A percentile compares a stretch with the other conserved stretches of the same genome.
These are phyloP conservation scores for Pseudoturritis turrita DNA, from an alignment of 345 rosid genomes.

Conservation along the genomic window DNA sequence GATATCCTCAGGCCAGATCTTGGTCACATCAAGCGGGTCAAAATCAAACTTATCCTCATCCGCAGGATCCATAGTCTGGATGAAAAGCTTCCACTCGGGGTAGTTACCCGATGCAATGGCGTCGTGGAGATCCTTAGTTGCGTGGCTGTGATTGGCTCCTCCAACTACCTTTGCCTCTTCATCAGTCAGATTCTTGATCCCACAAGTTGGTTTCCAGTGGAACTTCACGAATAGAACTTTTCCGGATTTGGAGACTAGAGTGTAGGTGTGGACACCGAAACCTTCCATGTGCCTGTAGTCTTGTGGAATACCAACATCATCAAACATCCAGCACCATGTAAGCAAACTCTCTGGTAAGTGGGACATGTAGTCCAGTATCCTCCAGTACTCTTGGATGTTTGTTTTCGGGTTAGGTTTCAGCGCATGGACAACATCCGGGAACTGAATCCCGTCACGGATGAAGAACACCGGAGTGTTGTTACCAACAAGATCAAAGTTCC, in stretches of 20 bases:
- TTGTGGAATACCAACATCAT: conserved; percentile 92
- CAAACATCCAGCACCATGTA: conserved; percentile 82
- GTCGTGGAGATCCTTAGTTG: conserved; percentile 88
- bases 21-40: conserved; percentile 96
- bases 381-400: conserved; percentile 96
- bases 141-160: conserved; percentile 97
- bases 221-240: conserved; percentile 79
- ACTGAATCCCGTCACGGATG: conserved; percentile 90
- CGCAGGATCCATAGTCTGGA: conserved; percentile 88
- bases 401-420: conserved; percentile 96
- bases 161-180: conserved; percentile 91
- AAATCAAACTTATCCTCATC: conserved; percentile 85
- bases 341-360: conserved; percentile 92
- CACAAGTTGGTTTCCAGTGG: conserved; percentile 99
- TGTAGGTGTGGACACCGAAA: conserved; percentile 88
- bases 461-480: conserved; percentile 98
- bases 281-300: conserved; percentile 99
- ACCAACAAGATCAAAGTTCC: conserved; percentile 98
- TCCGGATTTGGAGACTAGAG: conserved; percentile 78
- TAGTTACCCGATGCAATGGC: conserved; percentile 91
- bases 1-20: conserved; percentile 99
- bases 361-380: conserved; percentile 90
- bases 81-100: conserved; percentile 95
- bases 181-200: conserved; percentile 78
- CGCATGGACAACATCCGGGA: conserved; percentile 90